phyloP scores from a whole-genome alignment of 129 eudicot genomes.

The Silybum marianum region DNA sequence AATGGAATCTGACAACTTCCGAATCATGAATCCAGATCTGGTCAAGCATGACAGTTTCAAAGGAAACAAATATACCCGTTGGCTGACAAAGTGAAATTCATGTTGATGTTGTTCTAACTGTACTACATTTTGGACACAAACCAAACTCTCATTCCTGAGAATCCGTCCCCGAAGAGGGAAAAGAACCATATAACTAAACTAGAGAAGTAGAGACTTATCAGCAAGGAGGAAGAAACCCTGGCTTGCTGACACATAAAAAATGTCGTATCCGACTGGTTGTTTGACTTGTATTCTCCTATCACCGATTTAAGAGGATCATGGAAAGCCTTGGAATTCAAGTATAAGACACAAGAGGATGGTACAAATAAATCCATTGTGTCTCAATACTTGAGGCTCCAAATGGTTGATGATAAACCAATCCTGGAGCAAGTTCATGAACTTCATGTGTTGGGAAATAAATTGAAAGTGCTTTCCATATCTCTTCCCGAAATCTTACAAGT shows the following conservation, averaged over 20 bases:
- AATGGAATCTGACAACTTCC: too few relatives aligned
- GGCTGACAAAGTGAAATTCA: too few relatives aligned
- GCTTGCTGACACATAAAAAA: background rate
- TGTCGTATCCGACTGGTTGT: background rate
- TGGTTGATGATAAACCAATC: background rate
- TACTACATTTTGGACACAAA: too few relatives aligned
- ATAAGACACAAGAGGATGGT: background rate
- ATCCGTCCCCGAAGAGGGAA: background rate
- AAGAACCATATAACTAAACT: background rate
- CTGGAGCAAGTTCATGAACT: conserved; percentile 1
- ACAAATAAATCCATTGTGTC: background rate
- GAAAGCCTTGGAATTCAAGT: conserved; percentile 7
- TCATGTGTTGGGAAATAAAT: background rate
- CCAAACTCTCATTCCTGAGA: too few relatives aligned
- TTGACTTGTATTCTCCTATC: background rate
- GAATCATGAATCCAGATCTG: too few relatives aligned
- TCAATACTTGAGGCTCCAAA: background rate
- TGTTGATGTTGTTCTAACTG: too few relatives aligned
- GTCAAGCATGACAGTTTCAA: too few relatives aligned
- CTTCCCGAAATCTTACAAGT: background rate
- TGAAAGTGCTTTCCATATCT: background rate
- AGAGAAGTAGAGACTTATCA: background rate
- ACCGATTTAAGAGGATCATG: background rate
- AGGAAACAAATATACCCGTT: too few relatives aligned
- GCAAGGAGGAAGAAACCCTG: background rate